Conservation (phyloP, 805 yeast species). For the Torulaspora franciscae region DNA sequence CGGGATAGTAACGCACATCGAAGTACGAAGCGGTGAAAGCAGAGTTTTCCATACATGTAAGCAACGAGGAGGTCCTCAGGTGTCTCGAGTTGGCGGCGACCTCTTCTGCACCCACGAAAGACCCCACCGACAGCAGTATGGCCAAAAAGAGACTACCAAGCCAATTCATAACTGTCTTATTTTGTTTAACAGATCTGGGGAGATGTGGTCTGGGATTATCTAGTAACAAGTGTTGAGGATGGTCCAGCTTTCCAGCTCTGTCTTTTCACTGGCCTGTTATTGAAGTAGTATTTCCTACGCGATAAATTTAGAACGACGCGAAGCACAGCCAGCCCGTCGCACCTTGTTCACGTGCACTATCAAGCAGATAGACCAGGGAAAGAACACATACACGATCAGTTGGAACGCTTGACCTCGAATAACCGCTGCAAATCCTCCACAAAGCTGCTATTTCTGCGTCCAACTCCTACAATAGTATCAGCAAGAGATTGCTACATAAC, state of each 20-base stretch:
- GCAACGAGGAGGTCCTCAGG: slow-evolving; percentile 58
- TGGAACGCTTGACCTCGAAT: too few relatives aligned
- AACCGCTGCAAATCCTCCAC: too few relatives aligned
- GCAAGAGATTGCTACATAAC: too few relatives aligned
- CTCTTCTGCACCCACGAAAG: slow-evolving; percentile 5
- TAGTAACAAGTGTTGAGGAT: background rate
- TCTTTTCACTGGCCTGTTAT: too few relatives aligned
- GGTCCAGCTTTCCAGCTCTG: too few relatives aligned
- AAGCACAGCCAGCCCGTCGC: slow-evolving; percentile 1
- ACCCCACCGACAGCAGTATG: background rate
- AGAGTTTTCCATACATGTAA: slow-evolving; percentile 90
- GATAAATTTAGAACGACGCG: slow-evolving; percentile 1
- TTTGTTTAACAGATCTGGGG: background rate
- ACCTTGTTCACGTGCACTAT: background rate
- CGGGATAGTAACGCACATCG: slow-evolving; percentile 68
- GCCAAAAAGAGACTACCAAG: background rate
- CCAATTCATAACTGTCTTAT: slow-evolving; percentile 1
- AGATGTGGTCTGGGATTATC: background rate
- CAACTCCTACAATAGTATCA: too few relatives aligned
- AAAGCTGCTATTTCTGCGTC: too few relatives aligned
- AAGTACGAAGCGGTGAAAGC: slow-evolving; percentile 79
- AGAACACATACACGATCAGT: background rate
- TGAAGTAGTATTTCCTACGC: background rate
- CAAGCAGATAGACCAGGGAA: background rate
- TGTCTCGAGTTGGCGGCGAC: slow-evolving; percentile 18